Base-by-base conservation (phyloP, 192 early-diverging fungal genomes). In the Mortierella alpina region DNA sequence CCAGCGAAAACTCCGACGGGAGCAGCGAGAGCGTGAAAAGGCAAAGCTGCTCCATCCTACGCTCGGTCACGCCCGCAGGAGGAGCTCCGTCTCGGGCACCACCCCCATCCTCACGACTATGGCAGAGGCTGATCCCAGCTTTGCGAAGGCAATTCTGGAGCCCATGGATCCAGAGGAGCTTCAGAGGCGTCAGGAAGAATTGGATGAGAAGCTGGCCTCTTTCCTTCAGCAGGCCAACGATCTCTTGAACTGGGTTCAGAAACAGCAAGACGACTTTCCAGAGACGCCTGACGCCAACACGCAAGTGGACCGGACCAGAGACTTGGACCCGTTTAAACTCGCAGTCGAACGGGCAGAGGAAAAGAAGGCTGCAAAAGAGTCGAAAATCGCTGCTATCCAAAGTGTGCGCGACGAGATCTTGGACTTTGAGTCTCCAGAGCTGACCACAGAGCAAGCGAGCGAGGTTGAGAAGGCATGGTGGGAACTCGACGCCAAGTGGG, bases 151-250 rank as follows among this genome's bases (percentile, higher is more conserved):
- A 1, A 15, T 6, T 8, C 11, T 49, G 2, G 59, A 63, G 39
- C 65, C 70, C 47, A 68, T 80, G 70, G 77, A 80, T 60, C 77
- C 77, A 4, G 77, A 80, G 41, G 77, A 68, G 40, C 49, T 80
- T 3, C 20, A 63, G n/a, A 57, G 54, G 45, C 65, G 77, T 9
- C 77, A 68, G 42, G 49, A 11, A 2, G 77, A 80, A 41, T 60
- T 80, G 15, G 70, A 80, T 40, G 52, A 47, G 14, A 72, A 72
- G 20, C 64, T 72, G n/a, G 70, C 47, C 11, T 40, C 18, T 4
- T 80, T 68, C 47, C 12, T 64, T 6, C 15, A 68, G 7, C 44
- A 57, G 6, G 22, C 53, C 15, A 42, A 23, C 4, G 41, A 50
- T 9, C 22, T 72, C 20, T 40, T 60, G 41, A 60, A 68, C 13